Conservation (phyloP, 495 filamentous ascomycete genomes). For the Lentithecium fluviatile region DNA sequence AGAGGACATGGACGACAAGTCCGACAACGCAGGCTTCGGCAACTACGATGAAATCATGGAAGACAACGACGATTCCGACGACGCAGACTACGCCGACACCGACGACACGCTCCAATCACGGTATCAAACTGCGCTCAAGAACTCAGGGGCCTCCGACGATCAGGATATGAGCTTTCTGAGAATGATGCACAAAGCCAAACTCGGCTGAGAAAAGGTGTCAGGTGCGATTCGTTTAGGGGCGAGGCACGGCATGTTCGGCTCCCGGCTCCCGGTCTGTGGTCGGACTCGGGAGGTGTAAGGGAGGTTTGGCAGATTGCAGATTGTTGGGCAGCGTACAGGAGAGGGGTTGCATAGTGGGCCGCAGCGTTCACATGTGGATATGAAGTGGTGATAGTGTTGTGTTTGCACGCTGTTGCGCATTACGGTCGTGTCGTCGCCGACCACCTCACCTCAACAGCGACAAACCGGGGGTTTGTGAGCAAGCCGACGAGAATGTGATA, state of each 20-base stretch:
- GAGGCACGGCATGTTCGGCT: conserved; percentile 10
- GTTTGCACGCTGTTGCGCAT: too few relatives aligned
- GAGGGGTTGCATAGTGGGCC: background rate
- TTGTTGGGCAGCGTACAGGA: conserved; percentile 2
- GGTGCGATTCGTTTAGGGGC: background rate
- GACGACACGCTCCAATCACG: conserved; percentile 55
- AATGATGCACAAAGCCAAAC: conserved; percentile 48
- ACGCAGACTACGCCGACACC: conserved; percentile 25
- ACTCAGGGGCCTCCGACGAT: conserved; percentile 40
- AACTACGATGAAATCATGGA: conserved; percentile 45
- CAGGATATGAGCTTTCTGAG: conserved; percentile 61
- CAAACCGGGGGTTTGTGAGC: background rate
- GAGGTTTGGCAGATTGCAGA: background rate
- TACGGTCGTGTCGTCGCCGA: too few relatives aligned
- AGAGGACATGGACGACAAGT: conserved; percentile 56
- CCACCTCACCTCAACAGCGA: too few relatives aligned
- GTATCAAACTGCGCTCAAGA: conserved; percentile 57
- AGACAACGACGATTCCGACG: conserved; percentile 47
- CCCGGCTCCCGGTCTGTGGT: conserved; percentile 15
- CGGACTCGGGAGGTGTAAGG: conserved; percentile 1
- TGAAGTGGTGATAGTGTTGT: background rate
- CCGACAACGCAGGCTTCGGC: too few relatives aligned
- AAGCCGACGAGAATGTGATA: conserved; percentile 8
- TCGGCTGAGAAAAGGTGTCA: conserved; percentile 27
- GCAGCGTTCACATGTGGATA: conserved; percentile 10